Percentiles rank a stretch among this genome's conserved stretches.
Conservation (phyloP, 73 alveolate genomes). For the Tetrahymena malaccensis region DNA sequence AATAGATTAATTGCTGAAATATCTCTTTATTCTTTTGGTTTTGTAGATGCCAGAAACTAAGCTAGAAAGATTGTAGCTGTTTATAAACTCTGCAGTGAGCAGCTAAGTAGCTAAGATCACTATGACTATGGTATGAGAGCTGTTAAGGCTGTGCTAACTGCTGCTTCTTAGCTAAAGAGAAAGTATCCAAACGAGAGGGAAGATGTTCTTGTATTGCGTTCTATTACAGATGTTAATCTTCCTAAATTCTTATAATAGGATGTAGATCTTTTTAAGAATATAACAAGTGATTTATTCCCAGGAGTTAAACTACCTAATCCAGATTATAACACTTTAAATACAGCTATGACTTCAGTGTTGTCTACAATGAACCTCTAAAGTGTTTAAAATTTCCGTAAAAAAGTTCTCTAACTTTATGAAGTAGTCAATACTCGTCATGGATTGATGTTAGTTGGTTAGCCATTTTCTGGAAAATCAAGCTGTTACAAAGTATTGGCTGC, state of each 20-base stretch:
- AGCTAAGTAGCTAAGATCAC: slow-evolving; percentile 68
- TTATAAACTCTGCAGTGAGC: slow-evolving; percentile 63
- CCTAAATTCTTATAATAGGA: slow-evolving; percentile 93
- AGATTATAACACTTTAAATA: slow-evolving; percentile 9
- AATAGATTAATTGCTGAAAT: slow-evolving; percentile 88
- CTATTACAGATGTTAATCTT: slow-evolving; percentile 84
- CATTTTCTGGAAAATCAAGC: slow-evolving; percentile 85
- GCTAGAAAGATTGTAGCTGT: slow-evolving; percentile 79
- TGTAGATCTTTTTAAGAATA: slow-evolving; percentile 80
- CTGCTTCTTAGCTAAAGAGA: slow-evolving; percentile 60
- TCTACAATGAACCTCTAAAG: background rate
- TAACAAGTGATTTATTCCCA: slow-evolving; percentile 86
- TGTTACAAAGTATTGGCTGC: slow-evolving; percentile 64
- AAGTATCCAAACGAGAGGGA: slow-evolving; percentile 58
- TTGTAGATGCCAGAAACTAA: slow-evolving; percentile 61
- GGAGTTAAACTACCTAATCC: slow-evolving; percentile 47
- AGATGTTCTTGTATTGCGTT: slow-evolving; percentile 55
- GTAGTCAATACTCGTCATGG: slow-evolving; percentile 87
- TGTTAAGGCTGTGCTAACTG: slow-evolving; percentile 72
- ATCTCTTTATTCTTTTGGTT: slow-evolving; percentile 78
- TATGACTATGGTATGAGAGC: slow-evolving; percentile 94
- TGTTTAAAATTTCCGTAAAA: slow-evolving; percentile 48
- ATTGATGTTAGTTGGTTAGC: slow-evolving; percentile 84
- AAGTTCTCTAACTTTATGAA: slow-evolving; percentile 77
- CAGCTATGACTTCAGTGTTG: slow-evolving; percentile 18